These are phyloP conservation scores for Leccinellum albellum DNA, from an alignment of 768 basidiomycete species.

Conservation along the genomic window DNA sequence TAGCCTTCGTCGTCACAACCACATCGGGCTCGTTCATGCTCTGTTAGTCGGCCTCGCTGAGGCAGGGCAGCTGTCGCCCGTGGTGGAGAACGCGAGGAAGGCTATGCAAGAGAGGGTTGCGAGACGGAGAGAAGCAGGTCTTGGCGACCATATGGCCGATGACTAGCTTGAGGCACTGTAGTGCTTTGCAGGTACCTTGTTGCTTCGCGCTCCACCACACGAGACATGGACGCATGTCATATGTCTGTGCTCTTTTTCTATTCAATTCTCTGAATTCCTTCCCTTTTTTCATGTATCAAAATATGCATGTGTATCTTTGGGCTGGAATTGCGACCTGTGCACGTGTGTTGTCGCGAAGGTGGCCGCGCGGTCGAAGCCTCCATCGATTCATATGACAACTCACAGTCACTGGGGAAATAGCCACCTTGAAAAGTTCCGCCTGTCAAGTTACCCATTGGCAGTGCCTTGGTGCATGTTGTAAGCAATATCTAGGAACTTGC, in stretches of 20 bases:
- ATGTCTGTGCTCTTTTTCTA: not conserved
- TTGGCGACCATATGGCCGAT: conserved; percentile 39
- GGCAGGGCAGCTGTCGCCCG: conserved; percentile 55
- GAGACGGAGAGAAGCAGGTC: conserved; percentile 38
- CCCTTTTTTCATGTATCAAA: conserved; percentile 4
- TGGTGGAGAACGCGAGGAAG: conserved; percentile 42
- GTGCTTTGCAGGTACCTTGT: not conserved
- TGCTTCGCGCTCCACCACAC: conserved; percentile 1
- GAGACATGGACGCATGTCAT: not conserved
- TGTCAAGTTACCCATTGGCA: not conserved
- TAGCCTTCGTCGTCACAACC: conserved; percentile 81
- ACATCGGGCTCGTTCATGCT: conserved; percentile 76
- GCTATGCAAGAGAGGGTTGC: conserved; percentile 42
- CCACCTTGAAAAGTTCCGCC: conserved; percentile 11
- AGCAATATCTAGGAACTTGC: not conserved
- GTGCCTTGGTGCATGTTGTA: conserved; percentile 11
- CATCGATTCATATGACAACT: not conserved
- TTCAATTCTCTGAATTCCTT: not conserved
- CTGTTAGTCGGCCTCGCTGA: conserved; percentile 72
- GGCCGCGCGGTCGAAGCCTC: not conserved
- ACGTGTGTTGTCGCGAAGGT: not conserved
- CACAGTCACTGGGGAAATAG: conserved; percentile 2
- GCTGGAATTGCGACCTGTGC: conserved; percentile 5
- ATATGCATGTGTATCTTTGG: conserved; percentile 2
- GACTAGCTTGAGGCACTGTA: conserved; percentile 25